These are phyloP conservation scores for Alternaria viburni DNA, from an alignment of 2,329 filamentous ascomycete genomes.

Conservation along the genomic window DNA sequence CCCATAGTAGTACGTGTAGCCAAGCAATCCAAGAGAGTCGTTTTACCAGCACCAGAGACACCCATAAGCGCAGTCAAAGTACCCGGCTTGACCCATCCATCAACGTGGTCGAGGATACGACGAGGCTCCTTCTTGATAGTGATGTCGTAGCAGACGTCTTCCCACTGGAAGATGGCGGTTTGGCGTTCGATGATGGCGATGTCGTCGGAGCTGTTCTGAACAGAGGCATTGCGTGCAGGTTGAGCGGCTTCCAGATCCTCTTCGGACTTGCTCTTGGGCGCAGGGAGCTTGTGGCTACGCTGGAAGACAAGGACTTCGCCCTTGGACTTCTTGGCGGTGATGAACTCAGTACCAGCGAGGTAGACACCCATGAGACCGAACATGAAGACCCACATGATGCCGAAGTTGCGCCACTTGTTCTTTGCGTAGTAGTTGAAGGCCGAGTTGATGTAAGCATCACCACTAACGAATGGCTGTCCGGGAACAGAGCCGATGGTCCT, in stretches of 20 bases:
- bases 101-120: constrained; percentile 81
- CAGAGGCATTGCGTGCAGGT: constrained; percentile 38
- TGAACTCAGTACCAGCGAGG: constrained; percentile 54
- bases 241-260: constrained; percentile 51
- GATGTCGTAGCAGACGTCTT: constrained; percentile 78
- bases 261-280: constrained; percentile 54
- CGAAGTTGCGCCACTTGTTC: constrained; percentile 57
- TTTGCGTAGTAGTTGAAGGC: constrained; percentile 41
- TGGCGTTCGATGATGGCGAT: constrained; percentile 64
- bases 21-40: constrained; percentile 84
- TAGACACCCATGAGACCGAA: constrained; percentile 52
- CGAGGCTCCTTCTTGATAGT: constrained; percentile 79
- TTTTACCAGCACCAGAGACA: constrained; percentile 92
- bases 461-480: constrained; percentile 47
- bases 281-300: constrained; percentile 52
- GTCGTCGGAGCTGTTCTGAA: constrained; percentile 46
- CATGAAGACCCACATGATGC: constrained; percentile 55
- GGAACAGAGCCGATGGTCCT: constrained; percentile 51
- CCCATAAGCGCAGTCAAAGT: constrained; percentile 87
- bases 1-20: constrained; percentile 88
- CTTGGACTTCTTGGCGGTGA: constrained; percentile 59
- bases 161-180: constrained; percentile 85
- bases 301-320: constrained; percentile 60
- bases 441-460: constrained; percentile 47
- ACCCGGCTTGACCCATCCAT: constrained; percentile 93